Conservation (phyloP, 352 stramenopile species). For the Globisporangium cylindrosporum region DNA sequence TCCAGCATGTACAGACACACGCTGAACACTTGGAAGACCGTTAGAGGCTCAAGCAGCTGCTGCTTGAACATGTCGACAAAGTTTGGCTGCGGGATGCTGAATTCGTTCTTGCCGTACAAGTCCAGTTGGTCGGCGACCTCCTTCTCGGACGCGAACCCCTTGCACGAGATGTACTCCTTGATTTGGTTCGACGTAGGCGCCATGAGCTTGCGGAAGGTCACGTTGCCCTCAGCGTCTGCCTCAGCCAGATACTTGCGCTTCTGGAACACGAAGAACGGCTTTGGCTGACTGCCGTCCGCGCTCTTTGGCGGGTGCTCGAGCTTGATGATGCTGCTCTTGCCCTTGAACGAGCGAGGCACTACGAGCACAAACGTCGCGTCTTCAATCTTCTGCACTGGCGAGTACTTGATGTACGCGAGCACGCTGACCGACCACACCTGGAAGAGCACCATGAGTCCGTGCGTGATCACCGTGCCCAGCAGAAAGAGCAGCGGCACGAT, state of each 20-base stretch:
- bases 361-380: conserved; percentile 81
- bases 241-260: conserved; percentile 88
- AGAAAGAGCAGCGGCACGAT: conserved; percentile 90
- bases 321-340: conserved; percentile 82
- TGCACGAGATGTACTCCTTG: conserved; percentile 55
- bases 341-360: conserved; percentile 81
- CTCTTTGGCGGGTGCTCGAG: conserved; percentile 43
- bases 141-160: conserved; percentile 43
- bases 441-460: conserved; percentile 86
- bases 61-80: conserved; percentile 96
- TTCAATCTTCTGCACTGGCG: conserved; percentile 49
- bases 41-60: conserved; percentile 97
- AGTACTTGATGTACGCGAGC: conserved; percentile 85
- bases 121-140: conserved; percentile 49
- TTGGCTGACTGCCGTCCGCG: conserved; percentile 31
- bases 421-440: conserved; percentile 87
- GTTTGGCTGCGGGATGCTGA: conserved; percentile 93
- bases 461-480: conserved; percentile 68
- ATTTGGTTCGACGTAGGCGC: conserved; percentile 62
- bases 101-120: conserved; percentile 90
- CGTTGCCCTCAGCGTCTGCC: conserved; percentile 38
- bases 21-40: conserved; percentile 99
- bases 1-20: conserved; percentile 98
- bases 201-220: conserved; percentile 82
- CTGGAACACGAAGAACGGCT: conserved; percentile 83